A percentile compares a stretch with the other conserved stretches of the same genome.
Conservation (phyloP, 2,329 filamentous ascomycete species). For the Penicillium vulpinum region DNA sequence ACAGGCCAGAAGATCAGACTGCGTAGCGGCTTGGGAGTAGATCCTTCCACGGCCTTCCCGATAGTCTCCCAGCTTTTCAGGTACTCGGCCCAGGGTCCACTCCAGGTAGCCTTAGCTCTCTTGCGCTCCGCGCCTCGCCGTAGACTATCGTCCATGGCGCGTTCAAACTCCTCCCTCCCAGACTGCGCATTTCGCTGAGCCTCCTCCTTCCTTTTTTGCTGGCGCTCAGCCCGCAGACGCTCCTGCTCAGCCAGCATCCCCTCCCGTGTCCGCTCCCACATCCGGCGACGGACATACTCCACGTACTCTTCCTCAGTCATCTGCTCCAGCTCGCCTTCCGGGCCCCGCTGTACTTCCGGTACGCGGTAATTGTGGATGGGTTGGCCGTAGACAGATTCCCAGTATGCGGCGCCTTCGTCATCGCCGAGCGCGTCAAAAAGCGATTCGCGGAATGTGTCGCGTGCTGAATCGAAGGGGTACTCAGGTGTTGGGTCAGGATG, state of each 20-base stretch:
- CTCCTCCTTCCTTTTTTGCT: conserved; percentile 50
- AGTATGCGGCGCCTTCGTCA: conserved; percentile 92
- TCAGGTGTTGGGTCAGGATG: background rate
- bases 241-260: conserved; percentile 76
- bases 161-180: conserved; percentile 50
- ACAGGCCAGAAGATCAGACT: conserved; percentile 71
- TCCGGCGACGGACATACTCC: conserved; percentile 75
- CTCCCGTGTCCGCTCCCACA: conserved; percentile 95
- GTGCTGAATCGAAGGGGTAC: background rate
- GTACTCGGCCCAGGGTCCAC: conserved; percentile 66
- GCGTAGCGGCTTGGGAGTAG: conserved; percentile 29
- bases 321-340: conserved; percentile 64
- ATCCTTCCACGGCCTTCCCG: conserved; percentile 22
- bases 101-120: conserved; percentile 44
- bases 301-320: conserved; percentile 96
- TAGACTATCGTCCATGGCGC: conserved; percentile 69
- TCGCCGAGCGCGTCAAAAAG: conserved; percentile 97
- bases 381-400: conserved; percentile 95
- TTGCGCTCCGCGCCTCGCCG: conserved; percentile 65
- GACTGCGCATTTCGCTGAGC: conserved; percentile 24
- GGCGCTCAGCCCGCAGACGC: conserved; percentile 55
- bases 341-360: conserved; percentile 48
- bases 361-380: conserved; percentile 79
- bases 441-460: conserved; percentile 83
- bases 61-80: conserved; percentile 61